These are phyloP conservation scores for Pythium aquatile DNA, from an alignment of 352 stramenopile species.

Conservation along the genomic window DNA sequence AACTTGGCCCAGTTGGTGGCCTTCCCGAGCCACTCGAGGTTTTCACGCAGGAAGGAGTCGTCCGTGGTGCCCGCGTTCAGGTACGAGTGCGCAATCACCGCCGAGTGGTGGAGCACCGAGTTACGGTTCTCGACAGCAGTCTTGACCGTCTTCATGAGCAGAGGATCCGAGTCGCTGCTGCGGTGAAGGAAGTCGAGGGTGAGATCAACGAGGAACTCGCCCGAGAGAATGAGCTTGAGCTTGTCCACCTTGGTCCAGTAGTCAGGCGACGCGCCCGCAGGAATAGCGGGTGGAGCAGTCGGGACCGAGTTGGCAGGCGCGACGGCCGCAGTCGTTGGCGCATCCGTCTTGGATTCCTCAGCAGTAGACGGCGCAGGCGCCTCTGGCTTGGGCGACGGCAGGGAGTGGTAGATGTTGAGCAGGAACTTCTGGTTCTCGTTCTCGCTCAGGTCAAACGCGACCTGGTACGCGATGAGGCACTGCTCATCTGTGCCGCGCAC, in stretches of 20 bases:
- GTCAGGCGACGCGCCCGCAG: slow-evolving; percentile 53
- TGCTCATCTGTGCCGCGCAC: slow-evolving; percentile 69
- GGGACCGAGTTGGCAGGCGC: slow-evolving; percentile 22
- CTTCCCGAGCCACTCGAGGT: slow-evolving; percentile 99
- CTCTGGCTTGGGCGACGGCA: slow-evolving; percentile 62
- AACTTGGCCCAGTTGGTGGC: slow-evolving; percentile 99
- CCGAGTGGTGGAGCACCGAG: slow-evolving; percentile 97
- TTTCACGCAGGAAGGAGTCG: slow-evolving; percentile 97
- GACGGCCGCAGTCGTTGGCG: slow-evolving; percentile 15
- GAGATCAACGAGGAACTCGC: slow-evolving; percentile 92
- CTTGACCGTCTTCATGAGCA: slow-evolving; percentile 95
- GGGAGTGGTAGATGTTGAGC: slow-evolving; percentile 83
- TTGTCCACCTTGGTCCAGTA: slow-evolving; percentile 85
- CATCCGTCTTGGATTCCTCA: slow-evolving; percentile 45
- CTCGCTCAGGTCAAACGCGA: slow-evolving; percentile 98
- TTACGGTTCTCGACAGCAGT: slow-evolving; percentile 93
- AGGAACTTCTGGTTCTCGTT: slow-evolving; percentile 98
- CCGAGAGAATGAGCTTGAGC: slow-evolving; percentile 84
- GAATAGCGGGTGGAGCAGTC: slow-evolving; percentile 30
- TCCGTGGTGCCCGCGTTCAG: slow-evolving; percentile 98
- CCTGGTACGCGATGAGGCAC: slow-evolving; percentile 94
- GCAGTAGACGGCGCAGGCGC: slow-evolving; percentile 24
- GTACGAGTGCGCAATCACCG: slow-evolving; percentile 96
- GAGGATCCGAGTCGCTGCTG: slow-evolving; percentile 88
- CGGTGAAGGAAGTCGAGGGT: slow-evolving; percentile 93